Evolutionary conservation across 768 basidiomycete genomes (phyloP), one percentile per base, ranked within the genome.

Genomic region (Gautieria morchelliformis): DNA sequence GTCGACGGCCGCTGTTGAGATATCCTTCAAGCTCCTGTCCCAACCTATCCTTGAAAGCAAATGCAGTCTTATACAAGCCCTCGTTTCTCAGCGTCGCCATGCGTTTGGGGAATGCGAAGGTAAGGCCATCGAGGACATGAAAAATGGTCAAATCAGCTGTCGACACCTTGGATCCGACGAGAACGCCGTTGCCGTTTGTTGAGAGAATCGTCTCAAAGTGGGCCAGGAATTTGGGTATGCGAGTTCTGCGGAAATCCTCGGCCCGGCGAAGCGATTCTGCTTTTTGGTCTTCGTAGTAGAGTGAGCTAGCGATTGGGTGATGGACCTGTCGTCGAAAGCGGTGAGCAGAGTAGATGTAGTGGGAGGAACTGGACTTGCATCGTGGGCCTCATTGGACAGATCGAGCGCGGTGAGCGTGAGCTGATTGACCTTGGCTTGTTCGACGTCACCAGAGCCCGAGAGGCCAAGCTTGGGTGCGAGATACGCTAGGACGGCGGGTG

Each of bases 271-370:
- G 33, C 1, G 76, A 67, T 47, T 69, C 73, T 1, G 62, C 62
- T 61, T 75, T 73, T 63, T 77, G 75, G 32, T 77, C 72, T 57
- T 77, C 76, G 68, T 78, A 73, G 60, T 69, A 67, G 30, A 65
- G 58, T 50, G 49, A 56, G 3, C 39, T 20, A 22, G 70, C 67
- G 33, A 74, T 63, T 0, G 75, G 75, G 60, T 77, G 75, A 59
- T 75, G 68, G 14, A 55, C 53, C 53, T 48, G 50, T 45, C 20
- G 41, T 19, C n/a, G 30, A 52, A 32, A 22, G 17, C 22, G 48
- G 22, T 30, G 5, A 20, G 10, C 46, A 20, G 12, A 4, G 46
- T 22, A 30, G 11, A 49, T 20, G n/a, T 49, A n/a, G 48, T n/a
- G 53, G 40, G 17, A 37, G 22, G 12, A 17, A 60, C 62, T 32